These are phyloP conservation scores for Lipomyces lipofer DNA, from an alignment of 805 yeast genomes.

Conservation along the genomic window DNA sequence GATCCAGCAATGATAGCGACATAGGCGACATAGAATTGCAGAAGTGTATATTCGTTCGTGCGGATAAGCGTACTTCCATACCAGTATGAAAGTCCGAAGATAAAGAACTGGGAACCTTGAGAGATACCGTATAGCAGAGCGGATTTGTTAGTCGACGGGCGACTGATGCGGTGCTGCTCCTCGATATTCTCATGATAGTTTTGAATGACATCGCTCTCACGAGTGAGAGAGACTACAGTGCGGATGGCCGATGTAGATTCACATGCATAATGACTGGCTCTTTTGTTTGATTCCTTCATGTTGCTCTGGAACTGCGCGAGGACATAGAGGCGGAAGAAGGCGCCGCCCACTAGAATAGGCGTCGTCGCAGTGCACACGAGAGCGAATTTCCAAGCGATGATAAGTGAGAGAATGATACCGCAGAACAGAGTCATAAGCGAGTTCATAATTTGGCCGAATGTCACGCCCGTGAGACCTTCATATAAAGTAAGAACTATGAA, in stretches of 20 bases:
- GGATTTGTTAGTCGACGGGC: slow-evolving; percentile 10
- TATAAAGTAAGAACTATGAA: neutral
- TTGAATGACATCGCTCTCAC: slow-evolving; percentile 43
- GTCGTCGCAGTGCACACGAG: slow-evolving; percentile 44
- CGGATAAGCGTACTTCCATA: slow-evolving; percentile 43
- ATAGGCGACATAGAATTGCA: slow-evolving; percentile 44
- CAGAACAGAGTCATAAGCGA: slow-evolving; percentile 41
- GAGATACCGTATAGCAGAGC: slow-evolving; percentile 42
- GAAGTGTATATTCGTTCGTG: slow-evolving; percentile 36
- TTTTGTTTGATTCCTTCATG: slow-evolving; percentile 21
- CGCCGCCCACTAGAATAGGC: slow-evolving; percentile 43
- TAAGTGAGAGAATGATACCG: slow-evolving; percentile 40
- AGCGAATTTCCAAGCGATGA: slow-evolving; percentile 45
- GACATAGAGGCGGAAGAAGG: slow-evolving; percentile 44
- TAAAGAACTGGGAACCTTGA: slow-evolving; percentile 45
- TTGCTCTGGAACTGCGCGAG: slow-evolving; percentile 37
- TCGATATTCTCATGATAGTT: slow-evolving; percentile 33
- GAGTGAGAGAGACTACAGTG: slow-evolving; percentile 42
- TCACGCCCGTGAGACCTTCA: slow-evolving; percentile 30
- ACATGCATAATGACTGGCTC: slow-evolving; percentile 39
- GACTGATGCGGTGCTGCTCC: slow-evolving; percentile 13
- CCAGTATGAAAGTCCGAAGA: slow-evolving; percentile 47
- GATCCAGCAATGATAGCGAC: slow-evolving; percentile 45
- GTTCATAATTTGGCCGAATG: slow-evolving; percentile 39
- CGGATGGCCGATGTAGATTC: slow-evolving; percentile 45